phyloP scores from a whole-genome alignment of 2,329 filamentous ascomycete genomes.

The Arthrobotrys sinensis region DNA sequence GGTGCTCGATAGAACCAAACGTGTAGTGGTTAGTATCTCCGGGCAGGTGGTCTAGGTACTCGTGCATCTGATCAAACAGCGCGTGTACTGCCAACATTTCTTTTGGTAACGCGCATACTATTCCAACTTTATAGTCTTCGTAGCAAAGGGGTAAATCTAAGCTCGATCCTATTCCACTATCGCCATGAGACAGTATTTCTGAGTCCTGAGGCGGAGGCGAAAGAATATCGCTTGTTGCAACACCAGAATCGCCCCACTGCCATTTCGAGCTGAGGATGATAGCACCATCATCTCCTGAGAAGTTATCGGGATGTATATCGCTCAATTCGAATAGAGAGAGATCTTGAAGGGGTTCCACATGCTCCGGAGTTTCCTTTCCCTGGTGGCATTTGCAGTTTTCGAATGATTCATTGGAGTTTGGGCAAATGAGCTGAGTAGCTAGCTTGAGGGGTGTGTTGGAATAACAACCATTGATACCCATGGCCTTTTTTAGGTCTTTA shows the following conservation, averaged over 20 bases:
- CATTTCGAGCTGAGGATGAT: neutral
- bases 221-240: neutral
- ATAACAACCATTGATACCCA: constrained; percentile 63
- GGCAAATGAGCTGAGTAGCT: constrained; percentile 61
- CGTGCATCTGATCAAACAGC: constrained; percentile 38
- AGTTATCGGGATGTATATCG: no score
- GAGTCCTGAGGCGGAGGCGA: neutral
- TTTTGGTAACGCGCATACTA: constrained; percentile 44
- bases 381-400: no score
- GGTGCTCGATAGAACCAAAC: constrained; percentile 27
- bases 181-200: constrained; percentile 1
- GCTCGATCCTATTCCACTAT: constrained; percentile 46
- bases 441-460: constrained; percentile 57
- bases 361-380: neutral
- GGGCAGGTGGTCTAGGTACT: neutral
- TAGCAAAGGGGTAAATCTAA: neutral
- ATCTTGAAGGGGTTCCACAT: no score
- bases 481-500: constrained; percentile 65
- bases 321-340: no score
- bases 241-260: constrained; percentile 1
- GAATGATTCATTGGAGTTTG: constrained; percentile 14
- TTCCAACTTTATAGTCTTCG: constrained; percentile 38
- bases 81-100: constrained; percentile 42
- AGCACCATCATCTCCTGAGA: no score
- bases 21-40: constrained; percentile 46